Evolutionary conservation across 805 yeast species (phyloP).

Genomic region (Ogataea polymorpha): DNA sequence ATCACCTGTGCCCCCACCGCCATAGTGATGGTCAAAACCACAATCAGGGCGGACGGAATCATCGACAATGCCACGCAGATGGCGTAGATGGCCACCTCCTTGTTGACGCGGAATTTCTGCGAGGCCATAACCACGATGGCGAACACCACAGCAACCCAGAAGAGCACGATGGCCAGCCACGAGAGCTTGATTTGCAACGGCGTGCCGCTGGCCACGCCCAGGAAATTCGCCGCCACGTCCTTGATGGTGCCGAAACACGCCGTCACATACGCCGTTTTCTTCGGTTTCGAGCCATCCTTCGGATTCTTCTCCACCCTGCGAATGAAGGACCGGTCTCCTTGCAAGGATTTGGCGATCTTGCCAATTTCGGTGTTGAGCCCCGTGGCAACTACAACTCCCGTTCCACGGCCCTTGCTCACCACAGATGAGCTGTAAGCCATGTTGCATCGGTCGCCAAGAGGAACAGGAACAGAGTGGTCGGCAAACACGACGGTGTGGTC

Average conservation of each 20-base stretch:
- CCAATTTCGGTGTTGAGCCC: neutral
- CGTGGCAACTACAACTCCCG: neutral
- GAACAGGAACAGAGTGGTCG: constrained; percentile 20
- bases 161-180: neutral
- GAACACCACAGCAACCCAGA: neutral
- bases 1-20: constrained; percentile 38
- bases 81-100: constrained; percentile 42
- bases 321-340: neutral
- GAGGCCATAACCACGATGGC: constrained; percentile 27
- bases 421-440: constrained; percentile 35
- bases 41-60: constrained; percentile 36
- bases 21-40: constrained; percentile 45
- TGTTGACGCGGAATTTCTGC: constrained; percentile 35
- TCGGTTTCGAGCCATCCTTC: neutral
- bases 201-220: neutral
- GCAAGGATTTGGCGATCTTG: neutral
- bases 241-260: neutral
- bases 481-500: constrained; percentile 18
- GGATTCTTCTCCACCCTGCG: neutral
- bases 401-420: neutral
- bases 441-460: constrained; percentile 28
- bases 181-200: neutral
- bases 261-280: neutral
- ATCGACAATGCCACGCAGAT: constrained; percentile 40
- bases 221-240: neutral